Conservation (phyloP, 2,329 filamentous ascomycete species). For the Paraphoma sp. region DNA sequence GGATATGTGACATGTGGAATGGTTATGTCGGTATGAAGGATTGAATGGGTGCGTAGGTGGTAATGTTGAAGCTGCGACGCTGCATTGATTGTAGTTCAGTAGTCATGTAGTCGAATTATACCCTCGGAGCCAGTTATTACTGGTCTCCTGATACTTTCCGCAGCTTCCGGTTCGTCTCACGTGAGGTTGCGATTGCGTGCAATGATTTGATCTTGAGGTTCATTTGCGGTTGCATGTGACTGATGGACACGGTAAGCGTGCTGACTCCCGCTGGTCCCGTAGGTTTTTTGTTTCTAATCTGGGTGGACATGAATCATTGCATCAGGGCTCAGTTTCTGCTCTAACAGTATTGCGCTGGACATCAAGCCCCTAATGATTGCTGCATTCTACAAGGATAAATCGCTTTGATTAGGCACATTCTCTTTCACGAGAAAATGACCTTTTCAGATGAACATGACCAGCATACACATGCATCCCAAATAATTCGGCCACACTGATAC, state of each 20-base stretch:
- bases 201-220: not conserved
- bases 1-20: conserved; percentile 1
- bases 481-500: too few species aligned
- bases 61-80: conserved; percentile 17
- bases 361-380: too few species aligned
- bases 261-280: not conserved
- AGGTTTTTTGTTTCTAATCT: not conserved
- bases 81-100: conserved; percentile 21
- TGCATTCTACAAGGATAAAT: too few species aligned
- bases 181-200: not conserved
- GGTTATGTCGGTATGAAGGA: conserved; percentile 11
- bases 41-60: conserved; percentile 9
- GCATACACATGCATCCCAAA: too few species aligned
- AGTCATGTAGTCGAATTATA: conserved; percentile 13
- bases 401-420: too few species aligned
- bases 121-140: conserved; percentile 19
- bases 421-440: too few species aligned
- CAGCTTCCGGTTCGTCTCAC: not conserved
- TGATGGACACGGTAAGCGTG: not conserved
- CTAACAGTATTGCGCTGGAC: too few species aligned
- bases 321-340: not conserved
- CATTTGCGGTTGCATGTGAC: not conserved
- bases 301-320: not conserved
- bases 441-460: too few species aligned
- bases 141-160: conserved; percentile 4